Conservation (phyloP, 306 rosid species). For the Pyrus communis region DNA sequence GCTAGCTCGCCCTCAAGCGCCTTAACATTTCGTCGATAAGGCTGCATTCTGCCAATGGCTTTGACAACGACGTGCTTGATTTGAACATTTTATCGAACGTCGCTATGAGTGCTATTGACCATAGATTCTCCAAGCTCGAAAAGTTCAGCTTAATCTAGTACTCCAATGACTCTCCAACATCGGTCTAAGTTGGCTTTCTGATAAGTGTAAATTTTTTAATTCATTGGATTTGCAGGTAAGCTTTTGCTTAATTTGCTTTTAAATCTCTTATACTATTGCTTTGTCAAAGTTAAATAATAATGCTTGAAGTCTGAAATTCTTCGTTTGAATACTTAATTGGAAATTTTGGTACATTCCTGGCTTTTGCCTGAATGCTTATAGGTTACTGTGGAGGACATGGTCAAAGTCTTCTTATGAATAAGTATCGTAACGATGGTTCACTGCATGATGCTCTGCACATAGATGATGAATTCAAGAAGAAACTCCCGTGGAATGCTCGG, state of each 20-base stretch:
- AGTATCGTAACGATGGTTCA: slow-evolving; percentile 74
- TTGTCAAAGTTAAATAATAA: background rate
- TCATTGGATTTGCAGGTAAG: slow-evolving; percentile 82
- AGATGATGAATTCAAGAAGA: slow-evolving; percentile 56
- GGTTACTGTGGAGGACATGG: slow-evolving; percentile 97
- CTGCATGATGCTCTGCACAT: slow-evolving; percentile 74
- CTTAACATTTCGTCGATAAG: slow-evolving; percentile 37
- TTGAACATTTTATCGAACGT: slow-evolving; percentile 55
- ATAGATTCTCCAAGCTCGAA: slow-evolving; percentile 72
- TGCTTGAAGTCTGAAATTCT: too few relatives aligned
- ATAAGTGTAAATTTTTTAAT: slow-evolving; percentile 45
- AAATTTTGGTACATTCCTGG: too few relatives aligned
- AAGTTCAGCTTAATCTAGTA: slow-evolving; percentile 83
- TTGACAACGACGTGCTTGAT: slow-evolving; percentile 38
- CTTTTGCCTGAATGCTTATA: slow-evolving; percentile 22
- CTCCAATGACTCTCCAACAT: slow-evolving; percentile 57
- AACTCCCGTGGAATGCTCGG: slow-evolving; percentile 74
- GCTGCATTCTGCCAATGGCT: slow-evolving; percentile 22
- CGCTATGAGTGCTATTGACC: slow-evolving; percentile 55
- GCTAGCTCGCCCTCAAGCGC: slow-evolving; percentile 78
- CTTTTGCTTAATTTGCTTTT: background rate
- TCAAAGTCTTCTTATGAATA: slow-evolving; percentile 81
- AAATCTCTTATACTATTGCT: background rate
- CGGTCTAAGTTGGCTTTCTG: slow-evolving; percentile 54
- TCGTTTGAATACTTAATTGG: too few relatives aligned